Base-by-base conservation (phyloP, 345 rosid species). In the Carallia pectinifolia region DNA sequence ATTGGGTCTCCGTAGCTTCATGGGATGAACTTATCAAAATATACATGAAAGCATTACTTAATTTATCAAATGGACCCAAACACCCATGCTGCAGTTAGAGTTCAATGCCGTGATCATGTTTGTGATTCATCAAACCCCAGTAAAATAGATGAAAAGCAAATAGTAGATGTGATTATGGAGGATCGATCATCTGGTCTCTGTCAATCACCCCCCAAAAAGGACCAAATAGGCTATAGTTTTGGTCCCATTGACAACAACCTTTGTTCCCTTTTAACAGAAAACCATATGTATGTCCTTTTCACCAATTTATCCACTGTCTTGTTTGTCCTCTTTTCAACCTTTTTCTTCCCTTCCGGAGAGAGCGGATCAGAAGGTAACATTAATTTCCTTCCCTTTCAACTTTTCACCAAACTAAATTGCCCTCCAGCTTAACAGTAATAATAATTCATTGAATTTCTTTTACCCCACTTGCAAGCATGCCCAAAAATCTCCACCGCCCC, bases 151-250 rank as follows among this genome's bases (percentile, higher is more conserved):
- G 50, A 12, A 75, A 76, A 65, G 67, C 59, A 60, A 34, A 70
- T 31, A 70, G 70, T 58, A 38, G 61, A 58, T n/a, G 23, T 15
- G 60, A 36, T 63, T 18, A 52, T 38, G 36, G 62, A 50, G 78
- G 70, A 70, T 65, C 67, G 70, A 75, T 65, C 67, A 65, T 75
- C 70, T 75, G 50, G 74, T 70, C 70, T 62, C 48, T 19, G 7
- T 38, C 71, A 67, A 53, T 56, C 67, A 52, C 38, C 37, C 37
- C 50, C 12, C 10, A 27, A 4, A n/a, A 30, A 64, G 64, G 64
- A 58, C 40, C 33, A n/a, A 0, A 2, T 30, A 13, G 50, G 15
- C 48, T 0, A 1, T 38, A 6, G 2, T 53, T 64, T 55, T 69
- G 63, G 61, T 69, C 70, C 40, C 69, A 30, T 75, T 48, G 78